Base-by-base conservation (phyloP, 2,329 filamentous ascomycete genomes). In the Myriosclerotinia scirpicola region DNA sequence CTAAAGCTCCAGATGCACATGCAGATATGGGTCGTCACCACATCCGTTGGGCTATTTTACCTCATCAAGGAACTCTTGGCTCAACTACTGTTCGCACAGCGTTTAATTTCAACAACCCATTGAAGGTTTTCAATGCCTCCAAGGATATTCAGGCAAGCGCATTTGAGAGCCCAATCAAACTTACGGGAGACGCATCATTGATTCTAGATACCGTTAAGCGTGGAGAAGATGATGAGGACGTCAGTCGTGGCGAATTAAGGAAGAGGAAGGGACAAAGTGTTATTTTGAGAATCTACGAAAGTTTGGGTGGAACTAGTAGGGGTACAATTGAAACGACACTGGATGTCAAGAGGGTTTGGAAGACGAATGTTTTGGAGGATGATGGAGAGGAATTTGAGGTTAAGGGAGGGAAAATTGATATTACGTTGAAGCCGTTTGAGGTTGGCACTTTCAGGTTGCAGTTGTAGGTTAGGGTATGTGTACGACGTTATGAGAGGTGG, bases 141-240 rank as follows among this genome's bases (percentile, higher is more conserved):
- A 79, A 81, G 71, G 77, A 77, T 8, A 78, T 81, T 1, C 78
- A 80, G 1, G 71, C 78, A 7, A 79, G 79, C 2, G 79, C 80
- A 40, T 76, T 79, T 26, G 79, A 81, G 17, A 73, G 63, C 53
- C 85, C 90, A 0, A 85, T 97, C 75, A 84, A 84, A 68, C 79
- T 97, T n/a, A 81, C 82, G 1, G 89, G 89, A 55, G 82, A 84
- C 54, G 76, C 82, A 12, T 89, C 90, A 3, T 81, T 99, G 26
- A 82, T 99, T 4, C 81, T 99, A 0, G 95, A 99, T 76, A 90
- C 89, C 0, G 84, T 99, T 77, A 99, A 99, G 84, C 89, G 95
- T 67, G 95, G 92, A n/a, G 91, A 94, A 76, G 91, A 94, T 73
- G 91, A 94, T 71, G 88, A 90, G 74, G 91, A 93, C 71, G 85